Percentiles rank a stretch among this genome's conserved stretches.
These are phyloP conservation scores for Pleurotus tuber-regium DNA, from an alignment of 768 basidiomycete genomes.

Conservation along the genomic window DNA sequence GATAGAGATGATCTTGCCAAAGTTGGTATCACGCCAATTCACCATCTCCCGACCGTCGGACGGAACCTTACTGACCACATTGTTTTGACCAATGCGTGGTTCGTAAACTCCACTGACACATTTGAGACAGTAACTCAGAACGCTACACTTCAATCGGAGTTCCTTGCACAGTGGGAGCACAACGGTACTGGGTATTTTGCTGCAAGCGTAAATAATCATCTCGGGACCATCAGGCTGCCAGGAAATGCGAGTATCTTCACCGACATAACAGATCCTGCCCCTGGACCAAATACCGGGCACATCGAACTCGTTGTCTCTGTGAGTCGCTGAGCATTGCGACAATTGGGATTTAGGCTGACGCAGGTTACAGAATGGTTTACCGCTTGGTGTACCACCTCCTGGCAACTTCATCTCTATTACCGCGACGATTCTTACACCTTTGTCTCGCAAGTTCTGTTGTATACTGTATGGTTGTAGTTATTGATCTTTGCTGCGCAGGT, in stretches of 20 bases:
- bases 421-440: slow-evolving; percentile 27
- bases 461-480: background rate
- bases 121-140: slow-evolving; percentile 25
- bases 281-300: slow-evolving; percentile 21
- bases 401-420: slow-evolving; percentile 29
- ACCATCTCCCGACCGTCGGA: slow-evolving; percentile 33
- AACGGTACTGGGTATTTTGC: slow-evolving; percentile 22
- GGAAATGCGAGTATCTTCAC: slow-evolving; percentile 16
- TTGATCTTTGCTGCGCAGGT: slow-evolving; percentile 20
- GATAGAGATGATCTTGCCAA: slow-evolving; percentile 15
- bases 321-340: slow-evolving; percentile 1
- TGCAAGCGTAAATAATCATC: slow-evolving; percentile 15
- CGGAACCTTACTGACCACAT: slow-evolving; percentile 33
- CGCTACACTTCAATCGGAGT: slow-evolving; percentile 17
- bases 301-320: slow-evolving; percentile 20
- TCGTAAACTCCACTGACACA: slow-evolving; percentile 25
- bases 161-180: slow-evolving; percentile 25
- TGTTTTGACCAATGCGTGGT: slow-evolving; percentile 13
- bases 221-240: slow-evolving; percentile 19
- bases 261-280: slow-evolving; percentile 20
- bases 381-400: slow-evolving; percentile 16
- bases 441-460: slow-evolving; percentile 28
- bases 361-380: slow-evolving; percentile 2
- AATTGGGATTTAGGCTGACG: slow-evolving; percentile 1
- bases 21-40: slow-evolving; percentile 29